Percentiles rank a stretch among this genome's conserved stretches.
phyloP scores from a whole-genome alignment of 1,139 yeast genomes.

The Yamadazyma membranifaciens region DNA sequence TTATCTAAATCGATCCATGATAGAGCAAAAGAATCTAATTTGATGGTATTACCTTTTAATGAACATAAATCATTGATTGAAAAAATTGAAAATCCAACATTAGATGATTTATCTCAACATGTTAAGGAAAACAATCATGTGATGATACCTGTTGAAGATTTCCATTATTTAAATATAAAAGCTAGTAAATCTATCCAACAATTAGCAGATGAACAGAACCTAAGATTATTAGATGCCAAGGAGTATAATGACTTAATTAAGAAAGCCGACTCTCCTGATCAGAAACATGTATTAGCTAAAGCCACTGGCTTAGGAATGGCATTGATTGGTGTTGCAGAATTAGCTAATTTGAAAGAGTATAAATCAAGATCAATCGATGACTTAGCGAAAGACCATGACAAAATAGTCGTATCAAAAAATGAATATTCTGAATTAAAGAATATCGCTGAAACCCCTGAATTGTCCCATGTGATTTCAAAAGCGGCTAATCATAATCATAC shows the following conservation, averaged over 20 bases:
- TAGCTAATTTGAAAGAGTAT: slow-evolving; percentile 11
- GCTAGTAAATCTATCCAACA: slow-evolving; percentile 17
- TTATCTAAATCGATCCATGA: slow-evolving; percentile 8
- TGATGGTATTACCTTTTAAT: slow-evolving; percentile 6
- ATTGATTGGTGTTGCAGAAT: slow-evolving; percentile 11
- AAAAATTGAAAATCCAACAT: slow-evolving; percentile 15
- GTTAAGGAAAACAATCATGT: slow-evolving; percentile 14
- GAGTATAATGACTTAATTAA: slow-evolving; percentile 20
- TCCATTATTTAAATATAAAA: slow-evolving; percentile 9
- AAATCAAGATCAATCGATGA: slow-evolving; percentile 19
- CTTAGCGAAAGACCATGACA: slow-evolving; percentile 17
- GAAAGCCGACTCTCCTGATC: slow-evolving; percentile 15
- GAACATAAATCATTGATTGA: slow-evolving; percentile 6
- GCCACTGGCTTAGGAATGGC: slow-evolving; percentile 19
- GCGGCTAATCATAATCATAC: slow-evolving; percentile 9
- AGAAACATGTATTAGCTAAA: slow-evolving; percentile 19
- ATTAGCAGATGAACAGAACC: slow-evolving; percentile 15
- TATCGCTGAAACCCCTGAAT: slow-evolving; percentile 19
- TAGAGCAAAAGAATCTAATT: slow-evolving; percentile 10
- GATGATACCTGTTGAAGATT: slow-evolving; percentile 11
- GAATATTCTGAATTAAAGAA: slow-evolving; percentile 15
- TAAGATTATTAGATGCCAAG: slow-evolving; percentile 13
- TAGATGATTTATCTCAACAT: slow-evolving; percentile 13
- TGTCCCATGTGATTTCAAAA: slow-evolving; percentile 18
- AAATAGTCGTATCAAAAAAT: slow-evolving; percentile 10